A percentile compares a stretch with the other conserved stretches of the same genome.
Conservation (phyloP, 2,329 filamentous ascomycete genomes). For the Mycocentrospora acerina region DNA sequence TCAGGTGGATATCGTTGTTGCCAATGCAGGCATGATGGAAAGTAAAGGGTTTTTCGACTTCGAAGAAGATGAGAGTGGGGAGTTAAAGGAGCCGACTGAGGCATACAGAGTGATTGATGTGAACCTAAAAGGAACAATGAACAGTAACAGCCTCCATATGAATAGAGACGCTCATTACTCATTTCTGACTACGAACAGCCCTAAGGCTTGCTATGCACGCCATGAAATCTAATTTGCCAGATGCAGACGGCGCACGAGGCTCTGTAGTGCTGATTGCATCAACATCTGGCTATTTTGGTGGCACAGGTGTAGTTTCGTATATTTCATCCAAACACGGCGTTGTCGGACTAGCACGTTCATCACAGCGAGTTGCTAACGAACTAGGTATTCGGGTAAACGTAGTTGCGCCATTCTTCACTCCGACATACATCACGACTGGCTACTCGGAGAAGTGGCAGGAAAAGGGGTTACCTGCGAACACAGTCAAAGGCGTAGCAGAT, state of each 20-base stretch:
- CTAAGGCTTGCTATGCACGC: conserved; percentile 28
- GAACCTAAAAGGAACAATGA: conserved; percentile 49
- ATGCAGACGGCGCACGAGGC: conserved; percentile 24
- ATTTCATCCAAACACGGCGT: conserved; percentile 49
- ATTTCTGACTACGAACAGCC: conserved; percentile 16
- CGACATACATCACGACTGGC: conserved; percentile 47
- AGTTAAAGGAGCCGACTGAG: conserved; percentile 29
- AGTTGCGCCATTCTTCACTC: conserved; percentile 53
- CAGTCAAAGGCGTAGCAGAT: conserved; percentile 46
- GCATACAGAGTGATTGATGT: conserved; percentile 39
- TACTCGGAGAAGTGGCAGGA: conserved; percentile 43
- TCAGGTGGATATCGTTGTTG: conserved; percentile 44
- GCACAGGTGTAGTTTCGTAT: conserved; percentile 47
- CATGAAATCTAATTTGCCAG: conserved; percentile 38
- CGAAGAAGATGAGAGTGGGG: conserved; percentile 32
- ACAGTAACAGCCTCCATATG: no score
- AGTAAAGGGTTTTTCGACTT: conserved; percentile 34
- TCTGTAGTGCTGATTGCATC: conserved; percentile 47
- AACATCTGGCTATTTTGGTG: conserved; percentile 49
- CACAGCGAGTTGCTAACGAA: conserved; percentile 37
- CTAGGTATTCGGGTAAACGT: conserved; percentile 47
- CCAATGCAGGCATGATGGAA: conserved; percentile 49
- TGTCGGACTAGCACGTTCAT: conserved; percentile 43
- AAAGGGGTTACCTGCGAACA: conserved; percentile 46
- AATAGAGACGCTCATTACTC: no score